These are phyloP conservation scores for Ogataea allantospora DNA, from an alignment of 805 yeast species.

Conservation along the genomic window DNA sequence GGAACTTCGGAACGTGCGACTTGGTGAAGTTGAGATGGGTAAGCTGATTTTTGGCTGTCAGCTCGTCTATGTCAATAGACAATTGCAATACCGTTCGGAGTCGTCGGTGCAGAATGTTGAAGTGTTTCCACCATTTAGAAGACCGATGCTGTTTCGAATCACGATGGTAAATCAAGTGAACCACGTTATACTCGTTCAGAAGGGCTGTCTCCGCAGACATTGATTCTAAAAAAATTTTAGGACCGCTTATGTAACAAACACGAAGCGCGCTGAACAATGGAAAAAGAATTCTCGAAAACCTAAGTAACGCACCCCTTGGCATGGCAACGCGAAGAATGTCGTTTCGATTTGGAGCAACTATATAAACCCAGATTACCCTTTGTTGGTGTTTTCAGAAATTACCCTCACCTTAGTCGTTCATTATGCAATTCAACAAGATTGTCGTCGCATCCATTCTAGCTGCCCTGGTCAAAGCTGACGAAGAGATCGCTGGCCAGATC, in stretches of 20 bases:
- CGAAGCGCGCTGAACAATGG: conserved; percentile 6
- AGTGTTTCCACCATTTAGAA: conserved; percentile 73
- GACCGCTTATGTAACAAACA: conserved; percentile 9
- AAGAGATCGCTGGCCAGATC: conserved; percentile 21
- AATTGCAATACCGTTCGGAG: conserved; percentile 40
- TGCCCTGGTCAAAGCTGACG: conserved; percentile 14
- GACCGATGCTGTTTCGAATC: conserved; percentile 74
- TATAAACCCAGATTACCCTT: conserved; percentile 1
- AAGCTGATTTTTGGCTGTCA: conserved; percentile 8
- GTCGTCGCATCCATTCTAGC: conserved; percentile 13
- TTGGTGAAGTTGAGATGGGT: conserved; percentile 14
- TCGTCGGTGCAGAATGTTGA: conserved; percentile 61
- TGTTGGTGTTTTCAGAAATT: neutral
- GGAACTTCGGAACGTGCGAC: conserved; percentile 6
- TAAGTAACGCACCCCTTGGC: conserved; percentile 6
- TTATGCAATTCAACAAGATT: conserved; percentile 26
- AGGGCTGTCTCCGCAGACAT: conserved; percentile 18
- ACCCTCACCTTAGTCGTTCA: conserved; percentile 17
- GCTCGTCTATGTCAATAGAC: conserved; percentile 27
- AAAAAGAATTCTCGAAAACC: neutral
- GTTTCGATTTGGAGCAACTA: neutral
- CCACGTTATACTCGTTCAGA: conserved; percentile 51
- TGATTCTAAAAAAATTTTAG: neutral
- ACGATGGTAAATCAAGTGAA: conserved; percentile 67
- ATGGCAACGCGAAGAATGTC: conserved; percentile 9